Evolutionary conservation across 1,284 basidiomycete genomes (phyloP), one percentile per base, ranked within the genome.

Genomic region (Microbotryum scabiosae): DNA sequence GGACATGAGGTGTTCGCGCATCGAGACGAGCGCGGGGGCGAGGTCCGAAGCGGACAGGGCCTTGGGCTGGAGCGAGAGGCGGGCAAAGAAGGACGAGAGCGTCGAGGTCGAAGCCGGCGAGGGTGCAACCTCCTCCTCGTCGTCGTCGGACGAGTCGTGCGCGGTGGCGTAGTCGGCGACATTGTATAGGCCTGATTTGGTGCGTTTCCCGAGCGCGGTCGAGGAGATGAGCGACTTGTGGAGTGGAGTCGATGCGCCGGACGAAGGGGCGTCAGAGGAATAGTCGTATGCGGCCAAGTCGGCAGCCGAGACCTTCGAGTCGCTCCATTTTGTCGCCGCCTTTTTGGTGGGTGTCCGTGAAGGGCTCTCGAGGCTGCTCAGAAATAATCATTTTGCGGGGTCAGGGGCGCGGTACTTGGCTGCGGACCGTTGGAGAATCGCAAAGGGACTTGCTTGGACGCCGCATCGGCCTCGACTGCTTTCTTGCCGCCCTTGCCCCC

Each of bases 1-100:
- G 77, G 88, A 85, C 88, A 97, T 97, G 52, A 98, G 80, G 75
- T 97, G 94, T 66, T 92, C 88, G 73, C 94, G 91, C 92, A 98
- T 98, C 23, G 85, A 88, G 50, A 87, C 85, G 26, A 98, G 76
- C 0, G 96, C 90, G 6, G 94, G 93, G 65, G 84, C 83, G 46
- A 98, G 76, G 73, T 97, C 93, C 48, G 84, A 80, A 61, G 87
- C 82, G 0, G 87, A 88, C 50, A 99, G 78, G 2, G 85, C 81
- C 75, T 91, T 93, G 12, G 78, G 88, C 0, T 89, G 59, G 36
- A 70, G 60, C 1, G 72, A 92, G 63, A 98, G 77, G 30, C 90
- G 81, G 0, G 88, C 84, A 75, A 96, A 89, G 60, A 94, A 79
- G 50, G 83, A 85, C 8, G 72, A 74, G 18, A 74, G 59, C 5